These are phyloP conservation scores for Cicer arietinum DNA, from an alignment of 306 rosid species.

Conservation along the genomic window DNA sequence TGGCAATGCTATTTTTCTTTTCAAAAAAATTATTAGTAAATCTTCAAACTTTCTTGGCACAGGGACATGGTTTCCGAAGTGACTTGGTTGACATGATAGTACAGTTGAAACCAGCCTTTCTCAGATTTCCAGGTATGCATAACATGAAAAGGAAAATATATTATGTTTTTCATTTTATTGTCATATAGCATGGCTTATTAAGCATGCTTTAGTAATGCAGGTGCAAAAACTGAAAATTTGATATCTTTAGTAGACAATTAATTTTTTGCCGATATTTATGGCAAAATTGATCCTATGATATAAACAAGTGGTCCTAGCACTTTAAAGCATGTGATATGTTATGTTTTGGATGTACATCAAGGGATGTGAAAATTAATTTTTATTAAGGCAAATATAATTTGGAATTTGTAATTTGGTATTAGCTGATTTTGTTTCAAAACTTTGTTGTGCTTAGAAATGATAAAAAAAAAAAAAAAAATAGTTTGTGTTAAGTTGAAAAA, in stretches of 20 bases:
- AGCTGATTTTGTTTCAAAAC: too few relatives aligned
- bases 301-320: neutral
- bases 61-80: slow-evolving; percentile 85
- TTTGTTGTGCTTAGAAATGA: too few relatives aligned
- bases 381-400: neutral
- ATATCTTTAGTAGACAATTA: neutral
- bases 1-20: neutral
- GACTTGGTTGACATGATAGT: slow-evolving; percentile 62
- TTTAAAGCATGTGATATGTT: too few relatives aligned
- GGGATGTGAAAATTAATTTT: neutral
- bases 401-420: neutral
- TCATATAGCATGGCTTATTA: neutral
- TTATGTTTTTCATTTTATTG: neutral
- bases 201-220: neutral
- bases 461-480: too few relatives aligned
- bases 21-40: neutral
- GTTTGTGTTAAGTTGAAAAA: neutral
- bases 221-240: neutral
- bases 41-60: slow-evolving; percentile 33
- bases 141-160: neutral
- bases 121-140: slow-evolving; percentile 82
- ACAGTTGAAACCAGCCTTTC: slow-evolving; percentile 67
- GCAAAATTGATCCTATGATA: too few relatives aligned
- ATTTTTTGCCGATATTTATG: neutral
- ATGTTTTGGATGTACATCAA: neutral